Conservation (phyloP, 2,329 filamentous ascomycete genomes). For the Allantophomopsis cytisporea region DNA sequence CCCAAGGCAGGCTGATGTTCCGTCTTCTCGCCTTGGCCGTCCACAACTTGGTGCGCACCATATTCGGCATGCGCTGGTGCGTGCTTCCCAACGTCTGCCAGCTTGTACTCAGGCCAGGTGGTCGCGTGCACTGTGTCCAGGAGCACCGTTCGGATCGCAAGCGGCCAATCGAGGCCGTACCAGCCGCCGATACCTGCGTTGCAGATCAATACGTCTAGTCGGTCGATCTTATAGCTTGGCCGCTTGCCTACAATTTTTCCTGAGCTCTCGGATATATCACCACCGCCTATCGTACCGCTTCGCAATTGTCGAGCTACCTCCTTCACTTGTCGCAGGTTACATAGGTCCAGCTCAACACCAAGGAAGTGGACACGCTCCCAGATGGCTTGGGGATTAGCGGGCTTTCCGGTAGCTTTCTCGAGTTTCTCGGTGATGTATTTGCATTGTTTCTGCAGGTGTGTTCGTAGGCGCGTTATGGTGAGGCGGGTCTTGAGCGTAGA, state of each 20-base stretch:
- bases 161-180: constrained; percentile 60
- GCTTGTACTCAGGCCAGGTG: constrained; percentile 71
- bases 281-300: constrained; percentile 14
- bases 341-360: constrained; percentile 45
- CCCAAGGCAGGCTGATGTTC: constrained; percentile 48
- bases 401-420: constrained; percentile 7
- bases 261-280: constrained; percentile 33
- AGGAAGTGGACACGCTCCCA: constrained; percentile 42
- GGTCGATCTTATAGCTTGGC: constrained; percentile 40
- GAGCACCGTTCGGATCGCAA: constrained; percentile 35
- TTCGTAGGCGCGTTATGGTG: constrained; percentile 51
- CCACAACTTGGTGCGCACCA: constrained; percentile 9
- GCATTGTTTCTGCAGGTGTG: constrained; percentile 36
- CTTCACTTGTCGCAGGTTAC: constrained; percentile 36
- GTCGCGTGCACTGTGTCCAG: constrained; percentile 52
- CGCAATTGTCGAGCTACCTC: constrained; percentile 11
- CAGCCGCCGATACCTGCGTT: constrained; percentile 88
- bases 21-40: constrained; percentile 3
- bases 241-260: constrained; percentile 24
- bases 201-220: constrained; percentile 66
- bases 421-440: constrained; percentile 34
- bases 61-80: constrained; percentile 32
- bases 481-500: constrained; percentile 59
- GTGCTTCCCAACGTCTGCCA: constrained; percentile 37
- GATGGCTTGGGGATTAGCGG: constrained; percentile 18